phyloP scores from a whole-genome alignment of 345 rosid genomes.

The Salix suchowensis region DNA sequence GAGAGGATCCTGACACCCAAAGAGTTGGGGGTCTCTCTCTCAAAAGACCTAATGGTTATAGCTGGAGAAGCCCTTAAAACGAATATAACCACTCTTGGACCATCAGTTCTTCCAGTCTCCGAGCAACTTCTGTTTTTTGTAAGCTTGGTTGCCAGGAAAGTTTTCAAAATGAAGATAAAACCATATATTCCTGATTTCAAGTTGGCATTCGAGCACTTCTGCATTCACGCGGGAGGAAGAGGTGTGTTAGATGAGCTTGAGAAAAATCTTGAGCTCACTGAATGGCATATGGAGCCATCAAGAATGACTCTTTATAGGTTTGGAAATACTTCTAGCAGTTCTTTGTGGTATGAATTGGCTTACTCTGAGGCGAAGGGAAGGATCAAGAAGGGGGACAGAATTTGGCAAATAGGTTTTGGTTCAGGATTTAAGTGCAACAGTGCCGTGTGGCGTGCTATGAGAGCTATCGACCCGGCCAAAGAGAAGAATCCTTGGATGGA shows the following conservation, averaged over 20 bases:
- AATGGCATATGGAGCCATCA: conserved; percentile 93
- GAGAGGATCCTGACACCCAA: conserved; percentile 24
- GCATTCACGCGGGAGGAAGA: conserved; percentile 84
- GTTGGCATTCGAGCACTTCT: conserved; percentile 83
- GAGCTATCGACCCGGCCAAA: conserved; percentile 55
- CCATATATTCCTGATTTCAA: conserved; percentile 86
- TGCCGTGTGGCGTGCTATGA: conserved; percentile 79
- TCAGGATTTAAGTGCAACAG: conserved; percentile 95
- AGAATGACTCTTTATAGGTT: conserved; percentile 84
- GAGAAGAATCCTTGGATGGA: conserved; percentile 85
- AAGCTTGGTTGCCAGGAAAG: conserved; percentile 61
- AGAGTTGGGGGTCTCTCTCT: conserved; percentile 72
- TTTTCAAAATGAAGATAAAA: conserved; percentile 52
- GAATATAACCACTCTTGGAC: conserved; percentile 81
- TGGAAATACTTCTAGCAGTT: conserved; percentile 89
- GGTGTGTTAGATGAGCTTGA: conserved; percentile 83
- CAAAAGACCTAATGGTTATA: conserved; percentile 86
- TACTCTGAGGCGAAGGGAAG: conserved; percentile 87
- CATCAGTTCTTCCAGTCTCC: conserved; percentile 79
- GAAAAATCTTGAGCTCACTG: conserved; percentile 65
- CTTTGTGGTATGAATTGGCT: conserved; percentile 83
- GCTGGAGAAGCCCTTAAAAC: conserved; percentile 92
- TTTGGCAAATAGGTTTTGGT: conserved; percentile 92
- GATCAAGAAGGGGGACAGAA: conserved; percentile 70
- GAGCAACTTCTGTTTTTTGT: conserved; percentile 70